Percentiles rank a stretch among this genome's conserved stretches.
These are phyloP conservation scores for Emydomyces testavorans DNA, from an alignment of 2,329 filamentous ascomycete species.

Conservation along the genomic window DNA sequence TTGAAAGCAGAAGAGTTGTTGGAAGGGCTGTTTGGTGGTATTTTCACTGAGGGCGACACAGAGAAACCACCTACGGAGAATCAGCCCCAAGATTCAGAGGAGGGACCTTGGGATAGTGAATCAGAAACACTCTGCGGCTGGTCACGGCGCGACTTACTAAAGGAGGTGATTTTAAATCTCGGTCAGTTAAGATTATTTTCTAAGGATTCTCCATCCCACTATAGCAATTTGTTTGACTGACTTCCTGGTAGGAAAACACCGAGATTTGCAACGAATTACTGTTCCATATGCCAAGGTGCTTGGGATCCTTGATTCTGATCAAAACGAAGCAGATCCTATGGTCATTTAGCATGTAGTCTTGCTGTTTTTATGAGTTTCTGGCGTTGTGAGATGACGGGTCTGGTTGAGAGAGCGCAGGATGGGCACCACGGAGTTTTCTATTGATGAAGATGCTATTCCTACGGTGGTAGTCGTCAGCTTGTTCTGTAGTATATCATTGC, in stretches of 20 bases:
- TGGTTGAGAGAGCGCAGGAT: background rate
- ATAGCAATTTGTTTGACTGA: slow-evolving; percentile 25
- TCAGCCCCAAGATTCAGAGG: slow-evolving; percentile 21
- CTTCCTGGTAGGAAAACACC: slow-evolving; percentile 63
- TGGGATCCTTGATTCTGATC: slow-evolving; percentile 39
- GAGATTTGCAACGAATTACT: slow-evolving; percentile 86
- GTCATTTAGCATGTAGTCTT: slow-evolving; percentile 7
- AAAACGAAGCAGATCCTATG: slow-evolving; percentile 15
- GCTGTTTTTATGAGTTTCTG: background rate
- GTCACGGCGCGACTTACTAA: slow-evolving; percentile 76
- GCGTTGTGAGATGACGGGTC: background rate
- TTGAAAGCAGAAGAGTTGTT: slow-evolving; percentile 89
- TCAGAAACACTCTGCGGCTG: slow-evolving; percentile 75
- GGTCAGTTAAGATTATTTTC: slow-evolving; percentile 48
- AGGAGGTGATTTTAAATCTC: slow-evolving; percentile 82
- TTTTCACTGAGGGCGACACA: slow-evolving; percentile 46
- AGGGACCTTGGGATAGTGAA: slow-evolving; percentile 52
- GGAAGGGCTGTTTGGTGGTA: slow-evolving; percentile 64
- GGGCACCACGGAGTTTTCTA: background rate
- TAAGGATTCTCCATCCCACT: slow-evolving; percentile 13
- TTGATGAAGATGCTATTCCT: background rate
- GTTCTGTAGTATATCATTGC: slow-evolving; percentile 3
- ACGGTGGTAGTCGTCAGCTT: background rate
- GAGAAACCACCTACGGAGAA: slow-evolving; percentile 34
- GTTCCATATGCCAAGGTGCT: slow-evolving; percentile 85